These are phyloP conservation scores for Daldinia decipiens DNA, from an alignment of 495 filamentous ascomycete species.

Conservation along the genomic window DNA sequence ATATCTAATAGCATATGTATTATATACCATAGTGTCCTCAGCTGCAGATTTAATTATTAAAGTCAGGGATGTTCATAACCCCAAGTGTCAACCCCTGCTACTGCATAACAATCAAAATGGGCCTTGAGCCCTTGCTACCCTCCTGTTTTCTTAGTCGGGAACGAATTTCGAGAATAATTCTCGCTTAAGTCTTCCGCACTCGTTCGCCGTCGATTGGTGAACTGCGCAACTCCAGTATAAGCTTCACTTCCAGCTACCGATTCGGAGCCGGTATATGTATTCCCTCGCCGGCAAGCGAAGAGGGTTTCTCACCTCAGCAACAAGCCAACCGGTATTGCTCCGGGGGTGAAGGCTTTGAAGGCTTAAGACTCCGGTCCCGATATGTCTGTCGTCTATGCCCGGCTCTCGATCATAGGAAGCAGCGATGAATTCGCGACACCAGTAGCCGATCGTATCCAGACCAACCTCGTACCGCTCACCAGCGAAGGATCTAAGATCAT, in stretches of 20 bases:
- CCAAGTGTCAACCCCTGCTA: slow-evolving; percentile 33
- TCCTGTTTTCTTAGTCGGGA: slow-evolving; percentile 16
- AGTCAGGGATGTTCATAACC: slow-evolving; percentile 23
- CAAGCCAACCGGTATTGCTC: slow-evolving; percentile 14
- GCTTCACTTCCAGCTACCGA: neutral
- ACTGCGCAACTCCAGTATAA: slow-evolving; percentile 2
- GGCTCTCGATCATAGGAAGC: slow-evolving; percentile 16
- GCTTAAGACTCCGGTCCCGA: slow-evolving; percentile 16
- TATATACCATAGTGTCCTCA: slow-evolving; percentile 1
- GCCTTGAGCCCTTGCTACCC: slow-evolving; percentile 22
- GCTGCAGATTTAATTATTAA: slow-evolving; percentile 26
- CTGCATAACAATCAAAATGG: slow-evolving; percentile 22
- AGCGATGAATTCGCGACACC: slow-evolving; percentile 18
- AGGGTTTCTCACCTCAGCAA: slow-evolving; percentile 17
- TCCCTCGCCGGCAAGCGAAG: slow-evolving; percentile 13
- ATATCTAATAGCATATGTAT: slow-evolving; percentile 23
- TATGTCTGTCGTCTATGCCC: slow-evolving; percentile 32
- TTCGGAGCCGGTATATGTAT: slow-evolving; percentile 20
- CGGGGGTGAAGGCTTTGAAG: slow-evolving; percentile 16
- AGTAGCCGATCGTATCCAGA: slow-evolving; percentile 15
- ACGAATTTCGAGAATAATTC: slow-evolving; percentile 14
- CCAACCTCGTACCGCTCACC: slow-evolving; percentile 31
- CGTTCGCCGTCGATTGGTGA: slow-evolving; percentile 13
- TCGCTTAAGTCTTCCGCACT: slow-evolving; percentile 1
- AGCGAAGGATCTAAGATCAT: slow-evolving; percentile 33